Evolutionary conservation across 805 yeast genomes (phyloP).

Genomic region (Saturnispora ahearnii): DNA sequence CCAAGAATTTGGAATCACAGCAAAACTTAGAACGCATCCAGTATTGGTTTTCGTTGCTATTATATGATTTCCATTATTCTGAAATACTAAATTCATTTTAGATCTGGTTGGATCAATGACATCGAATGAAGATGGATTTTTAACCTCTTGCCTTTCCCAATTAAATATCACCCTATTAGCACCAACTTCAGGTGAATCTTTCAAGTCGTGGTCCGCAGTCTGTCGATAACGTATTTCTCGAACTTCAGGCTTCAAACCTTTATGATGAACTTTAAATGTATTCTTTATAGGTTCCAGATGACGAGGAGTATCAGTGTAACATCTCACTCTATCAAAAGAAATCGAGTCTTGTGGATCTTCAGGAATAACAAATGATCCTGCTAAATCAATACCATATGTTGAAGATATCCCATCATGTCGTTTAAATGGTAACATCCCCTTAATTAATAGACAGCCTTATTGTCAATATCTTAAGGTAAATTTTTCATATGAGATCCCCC

Average conservation of each 20-base stretch:
- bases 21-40: conserved; percentile 1
- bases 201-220: neutral
- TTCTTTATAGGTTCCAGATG: conserved; percentile 3
- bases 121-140: neutral
- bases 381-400: conserved; percentile 7
- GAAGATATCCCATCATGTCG: conserved; percentile 4
- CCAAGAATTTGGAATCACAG: neutral
- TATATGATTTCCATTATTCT: neutral
- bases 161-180: neutral
- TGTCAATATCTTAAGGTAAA: neutral
- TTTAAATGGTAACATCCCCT: conserved; percentile 3
- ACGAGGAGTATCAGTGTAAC: conserved; percentile 2
- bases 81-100: neutral
- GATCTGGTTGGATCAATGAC: conserved; percentile 5
- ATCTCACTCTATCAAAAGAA: conserved; percentile 2
- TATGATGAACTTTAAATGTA: conserved; percentile 1
- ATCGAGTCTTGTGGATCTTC: conserved; percentile 4
- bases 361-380: conserved; percentile 1
- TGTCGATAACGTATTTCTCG: neutral
- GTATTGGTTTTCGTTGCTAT: neutral
- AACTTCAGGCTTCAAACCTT: neutral
- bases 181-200: neutral
- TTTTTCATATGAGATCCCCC: neutral
- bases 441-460: neutral
- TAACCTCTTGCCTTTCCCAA: neutral